Conservation (phyloP, 1,139 yeast species). For the Hyphopichia burtonii region DNA sequence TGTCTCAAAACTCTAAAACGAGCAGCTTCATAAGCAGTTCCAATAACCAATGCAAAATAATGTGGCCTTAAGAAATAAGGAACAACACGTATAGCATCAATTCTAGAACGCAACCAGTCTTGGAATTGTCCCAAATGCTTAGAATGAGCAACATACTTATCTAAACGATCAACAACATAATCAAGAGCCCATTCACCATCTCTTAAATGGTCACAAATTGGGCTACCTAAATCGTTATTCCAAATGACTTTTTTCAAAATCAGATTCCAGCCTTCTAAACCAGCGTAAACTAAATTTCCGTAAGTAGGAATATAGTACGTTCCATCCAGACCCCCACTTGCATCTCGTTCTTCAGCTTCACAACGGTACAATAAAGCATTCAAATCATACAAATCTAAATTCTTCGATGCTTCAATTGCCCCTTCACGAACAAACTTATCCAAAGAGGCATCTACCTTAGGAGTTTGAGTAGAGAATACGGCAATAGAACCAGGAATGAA, state of each 20-base stretch:
- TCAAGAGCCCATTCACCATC: constrained; percentile 90
- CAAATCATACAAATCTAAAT: constrained; percentile 64
- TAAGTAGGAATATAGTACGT: constrained; percentile 69
- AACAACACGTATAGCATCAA: constrained; percentile 60
- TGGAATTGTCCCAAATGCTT: constrained; percentile 51
- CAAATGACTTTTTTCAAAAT: constrained; percentile 62
- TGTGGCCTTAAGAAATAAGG: constrained; percentile 86
- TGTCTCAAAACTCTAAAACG: constrained; percentile 62
- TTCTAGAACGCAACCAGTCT: constrained; percentile 68
- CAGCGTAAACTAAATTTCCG: constrained; percentile 81
- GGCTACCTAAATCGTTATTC: constrained; percentile 78
- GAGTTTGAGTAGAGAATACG: constrained; percentile 71
- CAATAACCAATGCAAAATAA: constrained; percentile 77
- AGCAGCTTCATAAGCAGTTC: constrained; percentile 80
- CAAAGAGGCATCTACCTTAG: constrained; percentile 49
- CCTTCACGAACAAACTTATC: constrained; percentile 70
- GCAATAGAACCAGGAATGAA: constrained; percentile 94
- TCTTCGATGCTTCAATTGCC: constrained; percentile 68
- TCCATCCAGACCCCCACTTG: constrained; percentile 69
- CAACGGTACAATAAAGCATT: constrained; percentile 75
- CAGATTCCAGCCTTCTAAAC: constrained; percentile 89
- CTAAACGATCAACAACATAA: constrained; percentile 62
- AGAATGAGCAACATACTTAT: constrained; percentile 48
- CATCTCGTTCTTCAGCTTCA: constrained; percentile 86
- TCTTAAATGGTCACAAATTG: constrained; percentile 77